Conservation (phyloP, 2,329 filamentous ascomycete genomes). For the Venturia nashicola region DNA sequence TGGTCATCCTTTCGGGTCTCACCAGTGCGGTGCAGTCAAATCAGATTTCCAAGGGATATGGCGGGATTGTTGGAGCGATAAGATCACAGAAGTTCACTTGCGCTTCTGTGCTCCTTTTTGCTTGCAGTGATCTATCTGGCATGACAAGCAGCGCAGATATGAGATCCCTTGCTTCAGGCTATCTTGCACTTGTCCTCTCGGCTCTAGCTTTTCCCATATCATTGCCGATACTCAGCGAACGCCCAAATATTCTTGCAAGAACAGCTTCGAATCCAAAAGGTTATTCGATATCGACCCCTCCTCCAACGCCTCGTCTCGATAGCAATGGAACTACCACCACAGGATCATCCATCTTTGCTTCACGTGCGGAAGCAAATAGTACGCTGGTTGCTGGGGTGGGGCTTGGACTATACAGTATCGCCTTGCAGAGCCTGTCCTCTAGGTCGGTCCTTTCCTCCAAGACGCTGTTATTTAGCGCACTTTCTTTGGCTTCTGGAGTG, state of each 20-base stretch:
- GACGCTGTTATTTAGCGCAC: constrained; percentile 23
- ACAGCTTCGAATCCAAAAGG: constrained; percentile 12
- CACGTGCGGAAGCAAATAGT: constrained; percentile 27
- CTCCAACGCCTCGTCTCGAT: constrained; percentile 1
- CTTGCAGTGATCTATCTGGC: background rate
- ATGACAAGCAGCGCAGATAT: background rate
- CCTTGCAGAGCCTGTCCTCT: constrained; percentile 22
- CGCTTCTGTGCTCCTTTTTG: background rate
- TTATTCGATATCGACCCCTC: constrained; percentile 10
- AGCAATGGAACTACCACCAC: background rate
- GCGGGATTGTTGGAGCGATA: background rate
- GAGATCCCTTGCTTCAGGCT: background rate
- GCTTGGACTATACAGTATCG: constrained; percentile 24
- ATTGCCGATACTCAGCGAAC: background rate
- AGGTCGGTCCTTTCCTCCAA: constrained; percentile 20
- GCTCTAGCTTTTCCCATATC: constrained; percentile 5
- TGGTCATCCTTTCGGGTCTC: constrained; percentile 34
- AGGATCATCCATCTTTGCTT: constrained; percentile 11
- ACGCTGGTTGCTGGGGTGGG: constrained; percentile 29
- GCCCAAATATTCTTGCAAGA: background rate
- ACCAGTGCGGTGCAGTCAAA: background rate
- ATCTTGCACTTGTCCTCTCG: constrained; percentile 6
- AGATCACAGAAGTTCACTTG: background rate
- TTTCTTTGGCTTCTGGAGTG: constrained; percentile 30
- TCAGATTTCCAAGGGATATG: background rate